Percentiles rank a stretch among this genome's conserved stretches.
phyloP scores from a whole-genome alignment of 306 rosid species.

The Phaseolus lunatus region DNA sequence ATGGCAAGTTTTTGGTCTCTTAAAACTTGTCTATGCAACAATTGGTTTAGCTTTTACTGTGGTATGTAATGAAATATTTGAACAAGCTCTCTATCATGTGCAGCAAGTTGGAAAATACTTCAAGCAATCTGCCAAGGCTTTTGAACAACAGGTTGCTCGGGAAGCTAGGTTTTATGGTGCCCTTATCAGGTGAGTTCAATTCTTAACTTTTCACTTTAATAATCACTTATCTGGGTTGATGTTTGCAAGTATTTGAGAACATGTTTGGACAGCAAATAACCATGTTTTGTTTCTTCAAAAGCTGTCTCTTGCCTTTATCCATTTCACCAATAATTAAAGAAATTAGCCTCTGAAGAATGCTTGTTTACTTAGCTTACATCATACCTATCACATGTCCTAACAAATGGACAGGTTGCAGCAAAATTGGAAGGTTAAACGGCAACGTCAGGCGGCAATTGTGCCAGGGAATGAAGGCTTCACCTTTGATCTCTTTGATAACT shows the following conservation, averaged over 20 bases:
- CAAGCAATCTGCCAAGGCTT: conserved; percentile 90
- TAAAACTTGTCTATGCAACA: conserved; percentile 1
- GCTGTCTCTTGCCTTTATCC: conserved; percentile 14
- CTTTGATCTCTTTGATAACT: conserved; percentile 89
- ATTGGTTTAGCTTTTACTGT: conserved; percentile 32
- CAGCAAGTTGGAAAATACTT: conserved; percentile 94
- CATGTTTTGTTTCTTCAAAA: conserved; percentile 15
- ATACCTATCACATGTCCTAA: conserved; percentile 47
- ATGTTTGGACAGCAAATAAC: conserved; percentile 22
- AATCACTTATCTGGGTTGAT: neutral
- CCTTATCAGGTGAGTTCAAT: conserved; percentile 69
- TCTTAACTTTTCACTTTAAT: conserved; percentile 2
- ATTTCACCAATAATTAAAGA: conserved; percentile 33
- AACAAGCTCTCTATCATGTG: conserved; percentile 37
- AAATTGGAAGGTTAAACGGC: conserved; percentile 98
- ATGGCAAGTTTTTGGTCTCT: conserved; percentile 22
- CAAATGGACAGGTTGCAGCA: conserved; percentile 83
- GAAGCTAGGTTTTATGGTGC: conserved; percentile 99
- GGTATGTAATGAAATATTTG: conserved; percentile 35
- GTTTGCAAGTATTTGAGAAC: conserved; percentile 21
- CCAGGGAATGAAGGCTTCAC: conserved; percentile 96
- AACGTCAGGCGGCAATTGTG: conserved; percentile 73
- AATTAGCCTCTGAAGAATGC: conserved; percentile 27
- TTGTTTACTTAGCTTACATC: conserved; percentile 37
- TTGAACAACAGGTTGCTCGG: conserved; percentile 89